Evolutionary conservation across 192 early-diverging fungal genomes (phyloP), one percentile per base, ranked within the genome.

Genomic region (Nowakowskiella sp.): DNA sequence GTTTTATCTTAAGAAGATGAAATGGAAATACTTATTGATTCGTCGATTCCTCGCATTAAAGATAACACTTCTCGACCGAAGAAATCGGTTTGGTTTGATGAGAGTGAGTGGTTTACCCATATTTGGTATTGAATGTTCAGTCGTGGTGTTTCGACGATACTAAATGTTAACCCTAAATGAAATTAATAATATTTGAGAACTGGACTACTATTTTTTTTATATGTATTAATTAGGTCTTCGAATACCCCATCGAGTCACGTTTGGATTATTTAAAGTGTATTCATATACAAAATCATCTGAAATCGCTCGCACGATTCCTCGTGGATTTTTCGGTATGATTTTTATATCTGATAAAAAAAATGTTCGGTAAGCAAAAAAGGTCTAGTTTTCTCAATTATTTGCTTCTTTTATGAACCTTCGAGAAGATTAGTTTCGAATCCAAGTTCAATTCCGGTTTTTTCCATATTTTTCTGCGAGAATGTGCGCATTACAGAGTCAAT

Each of bases 111-210:
- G 63, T 88, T 88, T 62, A 76, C 83, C 85, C 85, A 88, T 25
- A 86, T 62, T 64, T 88, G 85, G 54, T 88, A 88, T 31, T 72
- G 74, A 42, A 75, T 71, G 58, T 85, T 85, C 16, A 66, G 57
- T 26, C 74, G 65, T 19, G 70, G 62, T 0, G 61, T 51, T 0
- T 53, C 53, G 30, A 56, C 33, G 32, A 28, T 53, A 13, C 13
- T 39, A 13, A 39, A 13, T 39, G 19, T 39, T 13, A 39, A 39
- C 13, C 13, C 19, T 13, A 39, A 13, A 39, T 39, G 13, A 13
- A 13, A 13, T 39, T 39, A 39, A 13, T 39, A 39, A 39, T 39
- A 13, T 13, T 19, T 19, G 13, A 19, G 13, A 39, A 39, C 13
- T 39, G 13, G 19, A 39, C 13, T 39, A 19, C 19, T 39, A 19